Evolutionary conservation across 2,329 filamentous ascomycete species (phyloP).

Genomic region (Exophiala dermatitidis): DNA sequence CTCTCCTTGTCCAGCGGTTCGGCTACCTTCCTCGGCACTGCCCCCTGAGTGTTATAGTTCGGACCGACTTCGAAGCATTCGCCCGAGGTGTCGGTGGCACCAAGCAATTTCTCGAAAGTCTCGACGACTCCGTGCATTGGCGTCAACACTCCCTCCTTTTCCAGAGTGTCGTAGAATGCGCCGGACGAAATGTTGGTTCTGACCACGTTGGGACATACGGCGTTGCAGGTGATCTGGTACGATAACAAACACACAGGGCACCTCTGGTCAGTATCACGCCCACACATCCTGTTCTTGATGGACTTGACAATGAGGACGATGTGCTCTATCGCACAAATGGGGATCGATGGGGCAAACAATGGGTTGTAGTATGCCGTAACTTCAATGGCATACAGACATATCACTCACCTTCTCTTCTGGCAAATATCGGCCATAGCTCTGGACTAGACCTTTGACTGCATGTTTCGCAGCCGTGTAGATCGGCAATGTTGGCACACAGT

Average conservation of each 20-base stretch:
- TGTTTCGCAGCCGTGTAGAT: constrained; percentile 35
- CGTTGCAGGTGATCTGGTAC: constrained; percentile 36
- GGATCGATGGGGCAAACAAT: too few species aligned
- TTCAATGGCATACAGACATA: too few species aligned
- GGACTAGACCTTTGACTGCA: constrained; percentile 20
- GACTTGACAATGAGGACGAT: too few species aligned
- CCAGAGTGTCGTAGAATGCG: constrained; percentile 36
- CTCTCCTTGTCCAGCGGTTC: constrained; percentile 21
- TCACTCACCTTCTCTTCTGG: constrained; percentile 29
- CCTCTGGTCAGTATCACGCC: too few species aligned
- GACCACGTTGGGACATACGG: constrained; percentile 38
- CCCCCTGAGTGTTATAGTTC: constrained; percentile 25
- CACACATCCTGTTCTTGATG: too few species aligned
- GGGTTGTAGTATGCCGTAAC: too few species aligned
- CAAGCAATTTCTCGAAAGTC: constrained; percentile 36
- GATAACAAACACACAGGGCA: too few species aligned
- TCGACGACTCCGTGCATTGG: constrained; percentile 37
- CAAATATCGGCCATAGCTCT: constrained; percentile 38
- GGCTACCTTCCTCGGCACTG: constrained; percentile 11
- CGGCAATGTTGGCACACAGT: constrained; percentile 37
- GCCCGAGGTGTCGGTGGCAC: constrained; percentile 32
- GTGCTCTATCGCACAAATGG: too few species aligned
- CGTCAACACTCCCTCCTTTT: constrained; percentile 32
- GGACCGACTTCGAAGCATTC: constrained; percentile 40
- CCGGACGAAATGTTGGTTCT: constrained; percentile 35